Conservation (phyloP, 495 filamentous ascomycete genomes). For the Corynascus novoguineensis region DNA sequence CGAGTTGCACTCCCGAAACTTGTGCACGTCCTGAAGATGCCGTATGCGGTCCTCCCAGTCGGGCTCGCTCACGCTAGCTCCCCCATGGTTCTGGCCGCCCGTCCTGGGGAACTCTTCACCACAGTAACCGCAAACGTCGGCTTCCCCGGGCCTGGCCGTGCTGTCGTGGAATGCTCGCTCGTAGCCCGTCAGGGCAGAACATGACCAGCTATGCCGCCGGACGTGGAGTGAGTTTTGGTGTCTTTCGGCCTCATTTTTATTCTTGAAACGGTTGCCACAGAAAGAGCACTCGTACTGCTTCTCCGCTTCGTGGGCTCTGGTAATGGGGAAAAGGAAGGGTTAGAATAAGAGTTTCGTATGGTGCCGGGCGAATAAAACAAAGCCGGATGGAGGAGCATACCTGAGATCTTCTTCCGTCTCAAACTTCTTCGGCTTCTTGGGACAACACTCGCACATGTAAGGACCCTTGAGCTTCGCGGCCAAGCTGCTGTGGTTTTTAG, state of each 20-base stretch:
- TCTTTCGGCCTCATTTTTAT: conserved; percentile 97
- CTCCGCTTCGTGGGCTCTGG: conserved; percentile 71
- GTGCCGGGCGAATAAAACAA: neutral
- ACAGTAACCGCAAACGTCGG: conserved; percentile 91
- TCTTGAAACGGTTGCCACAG: conserved; percentile 96
- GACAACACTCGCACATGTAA: conserved; percentile 93
- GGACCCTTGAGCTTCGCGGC: conserved; percentile 45
- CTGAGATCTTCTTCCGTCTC: conserved; percentile 77
- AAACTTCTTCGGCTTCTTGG: conserved; percentile 98
- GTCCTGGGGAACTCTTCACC: conserved; percentile 83
- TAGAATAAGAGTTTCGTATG: neutral
- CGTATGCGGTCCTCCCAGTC: conserved; percentile 83
- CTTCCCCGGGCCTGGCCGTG: conserved; percentile 49
- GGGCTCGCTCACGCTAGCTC: conserved; percentile 36
- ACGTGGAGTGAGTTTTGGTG: conserved; percentile 97
- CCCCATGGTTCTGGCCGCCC: conserved; percentile 37
- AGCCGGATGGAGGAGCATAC: conserved; percentile 49
- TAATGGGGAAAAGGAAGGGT: neutral
- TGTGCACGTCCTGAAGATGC: conserved; percentile 86
- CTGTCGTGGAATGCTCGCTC: conserved; percentile 84
- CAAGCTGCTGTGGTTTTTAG: conserved; percentile 35
- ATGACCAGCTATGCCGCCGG: conserved; percentile 95
- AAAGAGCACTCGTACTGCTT: conserved; percentile 93
- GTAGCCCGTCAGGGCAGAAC: conserved; percentile 72
- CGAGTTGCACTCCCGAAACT: conserved; percentile 97